phyloP scores from a whole-genome alignment of 2,329 filamentous ascomycete genomes.

The Pezicula radicicola region DNA sequence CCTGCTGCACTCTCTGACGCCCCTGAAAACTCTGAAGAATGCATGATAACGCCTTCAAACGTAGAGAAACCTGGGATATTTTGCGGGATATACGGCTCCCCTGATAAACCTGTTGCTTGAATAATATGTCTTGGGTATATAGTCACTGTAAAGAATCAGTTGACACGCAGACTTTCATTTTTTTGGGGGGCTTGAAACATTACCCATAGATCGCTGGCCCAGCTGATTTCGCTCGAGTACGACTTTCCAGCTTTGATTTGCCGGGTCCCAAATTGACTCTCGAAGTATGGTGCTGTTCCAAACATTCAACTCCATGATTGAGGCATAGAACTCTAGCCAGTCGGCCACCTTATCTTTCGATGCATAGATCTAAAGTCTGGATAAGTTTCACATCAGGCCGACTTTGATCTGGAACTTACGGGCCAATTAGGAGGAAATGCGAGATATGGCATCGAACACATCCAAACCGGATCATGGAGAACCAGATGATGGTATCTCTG shows the following conservation, averaged over 20 bases:
- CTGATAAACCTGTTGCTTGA: slow-evolving; percentile 48
- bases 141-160: too few species aligned
- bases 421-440: slow-evolving; percentile 62
- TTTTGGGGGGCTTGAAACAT: too few species aligned
- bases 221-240: slow-evolving; percentile 29
- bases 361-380: slow-evolving; percentile 57
- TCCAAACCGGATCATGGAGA: slow-evolving; percentile 60
- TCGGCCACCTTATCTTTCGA: slow-evolving; percentile 68
- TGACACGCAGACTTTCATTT: too few species aligned
- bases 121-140: slow-evolving; percentile 46
- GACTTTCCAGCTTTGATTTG: slow-evolving; percentile 49
- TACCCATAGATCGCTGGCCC: slow-evolving; percentile 11
- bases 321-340: slow-evolving; percentile 63
- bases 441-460: slow-evolving; percentile 58
- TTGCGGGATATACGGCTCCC: slow-evolving; percentile 45
- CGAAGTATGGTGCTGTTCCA: slow-evolving; percentile 53
- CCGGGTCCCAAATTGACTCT: slow-evolving; percentile 45
- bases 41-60: slow-evolving; percentile 59
- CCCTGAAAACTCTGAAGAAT: slow-evolving; percentile 56
- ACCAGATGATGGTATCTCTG: slow-evolving; percentile 60
- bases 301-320: slow-evolving; percentile 60
- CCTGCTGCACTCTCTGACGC: slow-evolving; percentile 41
- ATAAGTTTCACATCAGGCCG: too few species aligned
- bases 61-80: slow-evolving; percentile 41
- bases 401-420: background rate